Conservation (phyloP, 139 green algal species). For the Coelastrella sp. region DNA sequence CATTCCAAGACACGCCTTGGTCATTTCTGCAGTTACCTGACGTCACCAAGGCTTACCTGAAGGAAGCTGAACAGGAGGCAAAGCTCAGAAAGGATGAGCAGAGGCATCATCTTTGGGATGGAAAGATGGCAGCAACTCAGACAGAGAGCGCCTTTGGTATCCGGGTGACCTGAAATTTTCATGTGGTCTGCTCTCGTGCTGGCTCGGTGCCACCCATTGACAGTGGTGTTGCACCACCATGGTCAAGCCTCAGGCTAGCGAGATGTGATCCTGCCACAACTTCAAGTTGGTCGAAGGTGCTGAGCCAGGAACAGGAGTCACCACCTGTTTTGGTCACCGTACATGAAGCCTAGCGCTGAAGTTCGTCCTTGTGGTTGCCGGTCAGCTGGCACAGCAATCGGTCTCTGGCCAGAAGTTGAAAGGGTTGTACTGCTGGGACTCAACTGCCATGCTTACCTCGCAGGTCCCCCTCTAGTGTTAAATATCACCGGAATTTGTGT, state of each 20-base stretch:
- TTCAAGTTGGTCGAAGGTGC: no score
- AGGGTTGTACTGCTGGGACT: neutral
- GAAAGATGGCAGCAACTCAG: conserved; percentile 75
- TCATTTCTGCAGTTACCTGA: conserved; percentile 30
- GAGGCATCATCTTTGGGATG: conserved; percentile 63
- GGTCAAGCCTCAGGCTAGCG: no score
- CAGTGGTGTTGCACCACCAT: no score
- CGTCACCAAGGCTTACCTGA: conserved; percentile 22
- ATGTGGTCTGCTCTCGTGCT: neutral
- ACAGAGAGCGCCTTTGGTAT: conserved; percentile 69
- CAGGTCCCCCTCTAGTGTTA: no score
- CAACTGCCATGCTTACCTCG: neutral
- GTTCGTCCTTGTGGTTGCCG: no score
- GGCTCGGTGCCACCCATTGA: neutral
- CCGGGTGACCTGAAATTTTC: conserved; percentile 4
- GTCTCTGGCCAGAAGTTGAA: neutral
- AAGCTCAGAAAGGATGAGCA: conserved; percentile 53
- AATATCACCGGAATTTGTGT: no score
- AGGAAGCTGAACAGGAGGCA: conserved; percentile 58
- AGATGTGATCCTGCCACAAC: no score
- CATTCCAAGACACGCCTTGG: no score
- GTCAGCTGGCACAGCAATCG: no score
- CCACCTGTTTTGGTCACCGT: no score
- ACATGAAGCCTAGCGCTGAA: no score
- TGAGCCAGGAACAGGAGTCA: no score